A percentile compares a stretch with the other conserved stretches of the same genome.
Evolutionary conservation across 1,284 basidiomycete genomes (phyloP).

Genomic region (Veloboletus limbatus): DNA sequence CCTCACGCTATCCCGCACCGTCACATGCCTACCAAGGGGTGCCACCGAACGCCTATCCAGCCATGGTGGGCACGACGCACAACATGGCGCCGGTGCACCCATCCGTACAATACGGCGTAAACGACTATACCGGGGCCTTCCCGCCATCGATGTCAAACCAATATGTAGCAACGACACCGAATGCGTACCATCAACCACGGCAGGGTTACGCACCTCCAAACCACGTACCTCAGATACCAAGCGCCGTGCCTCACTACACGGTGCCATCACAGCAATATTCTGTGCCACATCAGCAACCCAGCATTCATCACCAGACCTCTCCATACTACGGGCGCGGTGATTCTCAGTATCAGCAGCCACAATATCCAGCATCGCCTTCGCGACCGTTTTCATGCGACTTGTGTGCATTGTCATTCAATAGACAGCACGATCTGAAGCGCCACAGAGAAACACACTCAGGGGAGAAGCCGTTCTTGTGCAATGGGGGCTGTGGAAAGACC

Average conservation of each 20-base stretch:
- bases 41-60: slow-evolving; percentile 22
- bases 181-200: slow-evolving; percentile 28
- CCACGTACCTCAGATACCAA: slow-evolving; percentile 16
- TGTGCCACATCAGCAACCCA: slow-evolving; percentile 22
- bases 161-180: slow-evolving; percentile 19
- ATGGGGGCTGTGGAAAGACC: slow-evolving; percentile 78
- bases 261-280: slow-evolving; percentile 29
- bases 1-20: slow-evolving; percentile 25
- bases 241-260: slow-evolving; percentile 24
- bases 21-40: slow-evolving; percentile 23
- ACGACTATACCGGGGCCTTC: slow-evolving; percentile 22
- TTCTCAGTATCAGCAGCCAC: slow-evolving; percentile 32
- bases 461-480: slow-evolving; percentile 77
- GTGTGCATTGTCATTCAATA: slow-evolving; percentile 77
- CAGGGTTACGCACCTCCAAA: slow-evolving; percentile 30
- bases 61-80: slow-evolving; percentile 16
- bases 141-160: slow-evolving; percentile 19
- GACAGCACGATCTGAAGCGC: slow-evolving; percentile 77
- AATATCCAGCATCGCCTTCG: slow-evolving; percentile 64
- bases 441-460: slow-evolving; percentile 79
- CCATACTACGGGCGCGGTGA: slow-evolving; percentile 32
- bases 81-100: slow-evolving; percentile 19
- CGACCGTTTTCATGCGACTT: slow-evolving; percentile 74
- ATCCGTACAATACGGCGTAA: slow-evolving; percentile 21
- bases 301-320: slow-evolving; percentile 16